Conservation (phyloP, 2,329 filamentous ascomycete species). For the Diaporthe sp. region DNA sequence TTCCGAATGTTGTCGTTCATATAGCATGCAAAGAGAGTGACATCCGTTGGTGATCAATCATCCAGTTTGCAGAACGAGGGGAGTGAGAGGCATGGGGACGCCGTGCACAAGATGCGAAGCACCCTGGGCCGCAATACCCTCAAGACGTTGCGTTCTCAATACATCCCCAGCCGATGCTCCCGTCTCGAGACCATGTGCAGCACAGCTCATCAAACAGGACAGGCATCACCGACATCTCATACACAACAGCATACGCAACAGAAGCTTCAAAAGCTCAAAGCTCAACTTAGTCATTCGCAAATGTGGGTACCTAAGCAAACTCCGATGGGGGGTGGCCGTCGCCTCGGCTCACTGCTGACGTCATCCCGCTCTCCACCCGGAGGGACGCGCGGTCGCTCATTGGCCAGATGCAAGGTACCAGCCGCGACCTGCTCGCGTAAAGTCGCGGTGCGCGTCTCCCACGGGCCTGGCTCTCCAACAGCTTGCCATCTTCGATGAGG, state of each 20-base stretch:
- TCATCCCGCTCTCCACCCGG: conserved; percentile 29
- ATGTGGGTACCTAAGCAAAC: conserved; percentile 35
- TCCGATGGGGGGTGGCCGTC: not conserved
- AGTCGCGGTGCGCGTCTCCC: conserved; percentile 41
- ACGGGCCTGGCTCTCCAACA: conserved; percentile 9
- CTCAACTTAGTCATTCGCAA: conserved; percentile 36
- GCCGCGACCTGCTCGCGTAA: conserved; percentile 37
- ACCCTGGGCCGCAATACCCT: no score
- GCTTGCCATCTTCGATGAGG: conserved; percentile 34
- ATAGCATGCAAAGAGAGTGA: no score
- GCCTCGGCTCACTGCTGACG: conserved; percentile 26
- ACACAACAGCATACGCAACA: not conserved
- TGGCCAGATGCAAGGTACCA: conserved; percentile 10
- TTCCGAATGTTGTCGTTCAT: no score
- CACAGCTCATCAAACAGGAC: not conserved
- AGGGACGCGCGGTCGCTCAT: conserved; percentile 23
- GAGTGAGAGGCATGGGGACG: no score
- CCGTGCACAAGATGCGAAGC: no score
- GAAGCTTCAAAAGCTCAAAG: conserved; percentile 14
- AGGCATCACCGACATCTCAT: not conserved
- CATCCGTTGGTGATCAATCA: no score
- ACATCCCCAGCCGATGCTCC: no score
- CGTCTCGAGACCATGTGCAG: not conserved
- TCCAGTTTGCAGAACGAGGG: no score
- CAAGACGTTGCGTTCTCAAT: no score